A percentile compares a stretch with the other conserved stretches of the same genome.
Evolutionary conservation across 352 stramenopile genomes (phyloP).

Genomic region (Pythium oligandrum): DNA sequence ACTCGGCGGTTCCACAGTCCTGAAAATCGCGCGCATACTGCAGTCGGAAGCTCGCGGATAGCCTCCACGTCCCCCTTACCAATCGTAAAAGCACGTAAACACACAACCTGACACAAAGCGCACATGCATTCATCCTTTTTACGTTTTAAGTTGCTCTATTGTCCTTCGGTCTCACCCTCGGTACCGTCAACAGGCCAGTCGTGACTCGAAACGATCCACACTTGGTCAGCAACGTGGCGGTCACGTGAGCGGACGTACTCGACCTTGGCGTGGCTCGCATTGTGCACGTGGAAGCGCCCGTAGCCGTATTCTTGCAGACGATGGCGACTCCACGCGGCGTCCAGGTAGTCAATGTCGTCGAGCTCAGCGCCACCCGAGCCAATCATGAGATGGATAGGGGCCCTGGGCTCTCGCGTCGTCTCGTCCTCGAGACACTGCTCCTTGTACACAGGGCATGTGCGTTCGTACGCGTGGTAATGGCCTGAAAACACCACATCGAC

Average conservation of each 20-base stretch:
- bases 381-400: conserved; percentile 36
- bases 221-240: conserved; percentile 22
- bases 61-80: too few relatives aligned
- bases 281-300: conserved; percentile 33
- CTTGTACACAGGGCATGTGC: conserved; percentile 23
- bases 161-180: too few relatives aligned
- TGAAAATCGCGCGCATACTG: too few relatives aligned
- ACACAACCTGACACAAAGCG: too few relatives aligned
- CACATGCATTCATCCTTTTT: too few relatives aligned
- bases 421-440: conserved; percentile 13
- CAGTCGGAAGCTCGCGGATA: too few relatives aligned
- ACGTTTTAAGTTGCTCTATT: too few relatives aligned
- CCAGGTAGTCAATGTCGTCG: conserved; percentile 26
- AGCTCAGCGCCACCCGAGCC: conserved; percentile 36
- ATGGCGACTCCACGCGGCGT: conserved; percentile 19
- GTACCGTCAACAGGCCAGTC: conserved; percentile 16
- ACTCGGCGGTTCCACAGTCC: not conserved
- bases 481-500: conserved; percentile 26
- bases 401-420: conserved; percentile 10
- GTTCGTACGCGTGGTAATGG: conserved; percentile 32
- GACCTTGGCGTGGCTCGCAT: conserved; percentile 30
- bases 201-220: conserved; percentile 31
- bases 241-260: conserved; percentile 33
- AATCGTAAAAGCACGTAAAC: too few relatives aligned
- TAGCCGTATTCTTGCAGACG: conserved; percentile 32